Evolutionary conservation across 2,329 filamentous ascomycete species (phyloP), one percentile per base, ranked within the genome.

Genomic region (Dactylellina haptotyla): DNA sequence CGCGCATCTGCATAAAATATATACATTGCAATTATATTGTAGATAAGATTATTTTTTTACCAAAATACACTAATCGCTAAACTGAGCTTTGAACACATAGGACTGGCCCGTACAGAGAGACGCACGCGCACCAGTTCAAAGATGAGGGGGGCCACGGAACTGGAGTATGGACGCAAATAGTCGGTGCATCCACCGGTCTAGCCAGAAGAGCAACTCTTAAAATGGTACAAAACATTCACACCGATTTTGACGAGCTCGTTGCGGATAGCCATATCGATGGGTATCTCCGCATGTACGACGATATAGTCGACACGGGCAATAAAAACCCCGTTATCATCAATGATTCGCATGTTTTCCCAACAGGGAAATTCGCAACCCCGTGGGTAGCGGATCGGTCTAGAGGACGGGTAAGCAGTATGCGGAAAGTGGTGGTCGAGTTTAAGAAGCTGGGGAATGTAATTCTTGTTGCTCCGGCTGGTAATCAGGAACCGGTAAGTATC

Each of bases 311-410:
- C 4, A 23, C 16, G 10, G 20, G 1, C 4, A 18, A 16, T 3
- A 32, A 45, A 5, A 53, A 32, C 16, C 41, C 39, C 12, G 23
- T 53, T 53, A 25, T 67, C 12, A 59, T 67, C 23, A 59, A 53
- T 28, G 3, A 5, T 2, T 43, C 51, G 12, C 43, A 1, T 6
- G 26, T n/a, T 37, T 9, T 1, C 8, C 6, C 32, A 6, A 18
- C 18, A 16, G 9, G 32, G 28, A 30, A 37, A 39, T 18, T n/a
- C 6, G 9, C 1, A 26, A 8, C 37, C 4, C 20, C 23, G 25
- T 57, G 48, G 28, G 1, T 14, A 41, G 18, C 1, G 4, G 14
- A 4, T 16, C 37, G 18, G n/a, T n/a, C n/a, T n/a, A n/a, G n/a
- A n/a, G n/a, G n/a, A n/a, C n/a, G n/a, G n/a, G 50, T 10, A 34